Percentiles rank a stretch among this genome's conserved stretches.
These are phyloP conservation scores for Cyclotella sp. DNA, from an alignment of 108 stramenopile species.

Conservation along the genomic window DNA sequence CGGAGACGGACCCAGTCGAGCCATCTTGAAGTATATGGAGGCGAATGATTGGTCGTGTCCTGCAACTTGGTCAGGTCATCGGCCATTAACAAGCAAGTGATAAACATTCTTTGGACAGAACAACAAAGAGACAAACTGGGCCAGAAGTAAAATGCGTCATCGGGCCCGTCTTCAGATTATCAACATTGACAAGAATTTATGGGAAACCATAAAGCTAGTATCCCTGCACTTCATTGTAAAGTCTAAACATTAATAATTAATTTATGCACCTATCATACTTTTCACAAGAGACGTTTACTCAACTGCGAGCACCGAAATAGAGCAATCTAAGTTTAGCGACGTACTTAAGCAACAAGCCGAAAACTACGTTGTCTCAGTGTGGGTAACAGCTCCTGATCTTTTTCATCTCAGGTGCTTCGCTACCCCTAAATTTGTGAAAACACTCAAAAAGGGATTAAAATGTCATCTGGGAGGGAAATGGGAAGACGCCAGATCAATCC, in stretches of 20 bases:
- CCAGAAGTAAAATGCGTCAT: no score
- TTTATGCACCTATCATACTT: conserved; percentile 79
- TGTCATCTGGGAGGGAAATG: conserved; percentile 81
- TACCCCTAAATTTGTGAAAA: conserved; percentile 71
- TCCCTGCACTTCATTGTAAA: no score
- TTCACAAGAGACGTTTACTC: conserved; percentile 75
- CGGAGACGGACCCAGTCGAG: conserved; percentile 85
- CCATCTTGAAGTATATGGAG: conserved; percentile 77
- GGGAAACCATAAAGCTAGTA: no score
- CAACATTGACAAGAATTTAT: no score
- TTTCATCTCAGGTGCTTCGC: conserved; percentile 79
- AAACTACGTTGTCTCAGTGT: conserved; percentile 64
- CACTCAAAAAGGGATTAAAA: conserved; percentile 70
- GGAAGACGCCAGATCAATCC: conserved; percentile 65
- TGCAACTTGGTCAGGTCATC: conserved; percentile 76
- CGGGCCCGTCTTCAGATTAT: no score
- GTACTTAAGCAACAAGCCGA: conserved; percentile 64
- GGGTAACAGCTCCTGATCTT: conserved; percentile 87
- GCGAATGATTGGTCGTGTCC: conserved; percentile 70
- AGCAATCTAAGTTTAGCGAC: conserved; percentile 62
- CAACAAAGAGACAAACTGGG: no score
- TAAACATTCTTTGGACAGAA: no score
- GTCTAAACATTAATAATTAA: no score
- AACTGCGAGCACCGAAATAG: conserved; percentile 72
- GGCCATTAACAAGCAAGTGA: conserved; percentile 54